Evolutionary conservation across 768 basidiomycete species (phyloP).

Genomic region (Leccinum olivaceopallidum): DNA sequence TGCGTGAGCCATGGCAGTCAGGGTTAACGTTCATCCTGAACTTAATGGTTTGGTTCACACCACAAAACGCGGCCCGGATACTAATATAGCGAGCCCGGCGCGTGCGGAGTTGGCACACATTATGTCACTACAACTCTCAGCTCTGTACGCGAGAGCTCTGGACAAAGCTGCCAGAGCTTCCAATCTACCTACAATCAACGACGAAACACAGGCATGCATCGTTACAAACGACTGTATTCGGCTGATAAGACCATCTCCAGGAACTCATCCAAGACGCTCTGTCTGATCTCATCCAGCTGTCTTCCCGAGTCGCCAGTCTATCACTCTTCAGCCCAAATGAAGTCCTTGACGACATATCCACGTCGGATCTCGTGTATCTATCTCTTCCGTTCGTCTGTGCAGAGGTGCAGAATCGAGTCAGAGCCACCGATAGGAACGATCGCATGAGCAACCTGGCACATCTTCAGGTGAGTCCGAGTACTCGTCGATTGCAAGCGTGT

Average conservation of each 20-base stretch:
- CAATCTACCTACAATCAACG: slow-evolving; percentile 41
- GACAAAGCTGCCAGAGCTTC: slow-evolving; percentile 38
- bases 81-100: background rate
- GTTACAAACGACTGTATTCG: background rate
- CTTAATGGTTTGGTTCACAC: background rate
- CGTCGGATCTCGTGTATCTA: slow-evolving; percentile 73
- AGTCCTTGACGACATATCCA: slow-evolving; percentile 77
- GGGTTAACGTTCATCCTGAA: slow-evolving; percentile 12
- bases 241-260: slow-evolving; percentile 38
- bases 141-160: slow-evolving; percentile 43
- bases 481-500: slow-evolving; percentile 4
- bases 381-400: slow-evolving; percentile 67
- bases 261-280: slow-evolving; percentile 56
- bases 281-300: slow-evolving; percentile 54
- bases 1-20: background rate
- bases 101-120: background rate
- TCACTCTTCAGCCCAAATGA: slow-evolving; percentile 86
- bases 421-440: slow-evolving; percentile 54
- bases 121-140: slow-evolving; percentile 35
- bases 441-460: slow-evolving; percentile 56
- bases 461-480: slow-evolving; percentile 51
- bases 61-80: background rate
- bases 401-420: slow-evolving; percentile 62
- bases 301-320: slow-evolving; percentile 55
- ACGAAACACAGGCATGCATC: slow-evolving; percentile 45